These are phyloP conservation scores for Hura crepitans DNA, from an alignment of 441 rosid species.

Conservation along the genomic window DNA sequence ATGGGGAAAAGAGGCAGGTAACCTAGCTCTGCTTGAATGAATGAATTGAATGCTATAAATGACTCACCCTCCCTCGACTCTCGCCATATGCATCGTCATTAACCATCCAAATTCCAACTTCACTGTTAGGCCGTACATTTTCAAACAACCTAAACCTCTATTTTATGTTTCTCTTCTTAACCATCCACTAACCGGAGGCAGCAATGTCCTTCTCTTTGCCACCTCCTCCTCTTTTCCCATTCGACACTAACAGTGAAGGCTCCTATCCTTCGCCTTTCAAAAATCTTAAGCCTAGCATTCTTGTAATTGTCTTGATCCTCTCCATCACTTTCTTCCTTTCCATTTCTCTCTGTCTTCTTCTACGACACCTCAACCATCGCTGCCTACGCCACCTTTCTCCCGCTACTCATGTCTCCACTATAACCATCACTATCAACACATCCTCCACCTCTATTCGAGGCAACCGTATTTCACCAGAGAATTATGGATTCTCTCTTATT, in stretches of 20 bases:
- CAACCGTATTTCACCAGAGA: slow-evolving; percentile 45
- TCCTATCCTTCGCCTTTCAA: slow-evolving; percentile 35
- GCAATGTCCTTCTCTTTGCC: slow-evolving; percentile 12
- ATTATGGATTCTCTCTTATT: slow-evolving; percentile 30
- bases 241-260: background rate
- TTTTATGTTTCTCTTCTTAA: background rate
- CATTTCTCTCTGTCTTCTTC: slow-evolving; percentile 65
- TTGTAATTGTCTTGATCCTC: slow-evolving; percentile 55
- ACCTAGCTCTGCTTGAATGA: too few relatives aligned
- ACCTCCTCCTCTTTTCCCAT: slow-evolving; percentile 19
- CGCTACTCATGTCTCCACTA: slow-evolving; percentile 18
- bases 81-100: too few relatives aligned
- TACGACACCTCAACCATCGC: slow-evolving; percentile 62
- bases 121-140: too few relatives aligned
- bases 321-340: slow-evolving; percentile 55
- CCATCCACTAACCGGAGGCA: background rate
- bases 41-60: slow-evolving; percentile 3
- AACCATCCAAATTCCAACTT: too few relatives aligned
- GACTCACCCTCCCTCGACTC: background rate
- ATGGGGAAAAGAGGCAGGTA: too few relatives aligned
- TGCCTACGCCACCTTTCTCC: slow-evolving; percentile 38
- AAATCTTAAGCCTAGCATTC: slow-evolving; percentile 53
- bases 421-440: slow-evolving; percentile 3
- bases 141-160: too few relatives aligned
- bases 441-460: slow-evolving; percentile 19